Percentiles rank a stretch among this genome's conserved stretches.
phyloP scores from a whole-genome alignment of 495 filamentous ascomycete genomes.

The Cladorrhinum samala region DNA sequence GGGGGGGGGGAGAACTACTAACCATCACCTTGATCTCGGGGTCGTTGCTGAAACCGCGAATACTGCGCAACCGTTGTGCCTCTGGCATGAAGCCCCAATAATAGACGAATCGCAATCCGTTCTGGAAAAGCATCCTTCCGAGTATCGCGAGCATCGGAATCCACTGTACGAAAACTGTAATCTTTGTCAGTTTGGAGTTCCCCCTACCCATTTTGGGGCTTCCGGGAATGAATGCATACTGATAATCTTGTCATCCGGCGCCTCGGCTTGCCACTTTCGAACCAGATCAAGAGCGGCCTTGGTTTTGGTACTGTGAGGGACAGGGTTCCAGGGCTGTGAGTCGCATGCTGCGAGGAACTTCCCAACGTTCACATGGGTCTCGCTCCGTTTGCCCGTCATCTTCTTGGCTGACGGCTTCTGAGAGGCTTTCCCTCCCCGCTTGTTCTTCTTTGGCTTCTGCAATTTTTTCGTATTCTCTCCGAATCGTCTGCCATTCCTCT shows the following conservation, averaged over 20 bases:
- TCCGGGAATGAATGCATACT: slow-evolving; percentile 10
- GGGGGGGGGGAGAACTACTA: too few relatives aligned
- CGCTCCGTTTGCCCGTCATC: neutral
- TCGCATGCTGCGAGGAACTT: slow-evolving; percentile 8
- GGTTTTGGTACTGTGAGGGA: slow-evolving; percentile 28
- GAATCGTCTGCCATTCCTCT: too few relatives aligned
- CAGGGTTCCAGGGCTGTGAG: slow-evolving; percentile 5
- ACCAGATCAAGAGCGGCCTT: slow-evolving; percentile 24
- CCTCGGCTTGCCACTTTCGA: slow-evolving; percentile 26
- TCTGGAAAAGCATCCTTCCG: slow-evolving; percentile 24
- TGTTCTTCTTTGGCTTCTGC: too few relatives aligned
- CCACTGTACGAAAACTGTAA: slow-evolving; percentile 31
- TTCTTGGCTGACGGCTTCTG: neutral
- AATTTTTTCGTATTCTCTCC: too few relatives aligned
- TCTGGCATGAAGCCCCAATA: slow-evolving; percentile 17
- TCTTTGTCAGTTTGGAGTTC: neutral
- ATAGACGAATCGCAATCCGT: slow-evolving; percentile 20
- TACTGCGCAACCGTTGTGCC: slow-evolving; percentile 11
- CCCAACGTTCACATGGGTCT: slow-evolving; percentile 1
- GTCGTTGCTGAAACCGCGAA: slow-evolving; percentile 17
- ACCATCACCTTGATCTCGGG: slow-evolving; percentile 27
- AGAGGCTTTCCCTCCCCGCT: neutral
- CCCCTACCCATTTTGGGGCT: neutral
- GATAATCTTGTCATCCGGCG: slow-evolving; percentile 36
- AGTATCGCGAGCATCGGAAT: slow-evolving; percentile 26